Conservation (phyloP, 495 filamentous ascomycete species). For the Venustampulla echinocandica region DNA sequence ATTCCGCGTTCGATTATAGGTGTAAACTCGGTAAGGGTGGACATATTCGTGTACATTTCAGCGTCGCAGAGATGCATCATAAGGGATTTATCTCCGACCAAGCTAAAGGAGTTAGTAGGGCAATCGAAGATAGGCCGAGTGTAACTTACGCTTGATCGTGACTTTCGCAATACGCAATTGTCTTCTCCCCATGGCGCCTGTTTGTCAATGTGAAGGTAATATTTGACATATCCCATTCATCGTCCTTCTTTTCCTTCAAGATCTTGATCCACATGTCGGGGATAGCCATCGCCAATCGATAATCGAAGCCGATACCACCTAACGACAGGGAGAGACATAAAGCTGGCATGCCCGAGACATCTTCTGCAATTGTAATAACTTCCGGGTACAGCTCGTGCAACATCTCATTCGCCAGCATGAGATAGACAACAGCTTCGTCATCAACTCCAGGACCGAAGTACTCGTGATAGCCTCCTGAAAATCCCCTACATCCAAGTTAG, state of each 20-base stretch:
- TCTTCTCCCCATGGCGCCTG: slow-evolving; percentile 92
- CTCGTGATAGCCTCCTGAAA: slow-evolving; percentile 96
- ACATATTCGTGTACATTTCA: slow-evolving; percentile 98
- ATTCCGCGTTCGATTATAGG: slow-evolving; percentile 87
- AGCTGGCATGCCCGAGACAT: slow-evolving; percentile 96
- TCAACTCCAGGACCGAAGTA: slow-evolving; percentile 93
- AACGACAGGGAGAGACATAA: slow-evolving; percentile 77
- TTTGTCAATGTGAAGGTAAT: slow-evolving; percentile 85
- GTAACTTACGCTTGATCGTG: slow-evolving; percentile 91
- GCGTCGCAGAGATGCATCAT: slow-evolving; percentile 99
- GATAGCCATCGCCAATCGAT: slow-evolving; percentile 94
- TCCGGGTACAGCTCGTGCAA: slow-evolving; percentile 81
- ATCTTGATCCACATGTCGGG: slow-evolving; percentile 99
- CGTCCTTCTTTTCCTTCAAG: slow-evolving; percentile 85
- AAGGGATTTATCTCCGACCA: slow-evolving; percentile 92
- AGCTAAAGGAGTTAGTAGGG: slow-evolving; percentile 38
- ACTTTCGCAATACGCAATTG: slow-evolving; percentile 93
- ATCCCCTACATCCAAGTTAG: slow-evolving; percentile 52
- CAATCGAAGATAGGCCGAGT: not conserved
- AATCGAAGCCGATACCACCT: slow-evolving; percentile 93
- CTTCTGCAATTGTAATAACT: slow-evolving; percentile 85
- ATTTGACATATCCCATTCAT: slow-evolving; percentile 85
- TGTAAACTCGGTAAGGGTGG: slow-evolving; percentile 68
- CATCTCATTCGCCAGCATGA: slow-evolving; percentile 96
- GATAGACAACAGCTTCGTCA: slow-evolving; percentile 88